Conservation (phyloP, 768 basidiomycete species). For the Mycena haematopus region DNA sequence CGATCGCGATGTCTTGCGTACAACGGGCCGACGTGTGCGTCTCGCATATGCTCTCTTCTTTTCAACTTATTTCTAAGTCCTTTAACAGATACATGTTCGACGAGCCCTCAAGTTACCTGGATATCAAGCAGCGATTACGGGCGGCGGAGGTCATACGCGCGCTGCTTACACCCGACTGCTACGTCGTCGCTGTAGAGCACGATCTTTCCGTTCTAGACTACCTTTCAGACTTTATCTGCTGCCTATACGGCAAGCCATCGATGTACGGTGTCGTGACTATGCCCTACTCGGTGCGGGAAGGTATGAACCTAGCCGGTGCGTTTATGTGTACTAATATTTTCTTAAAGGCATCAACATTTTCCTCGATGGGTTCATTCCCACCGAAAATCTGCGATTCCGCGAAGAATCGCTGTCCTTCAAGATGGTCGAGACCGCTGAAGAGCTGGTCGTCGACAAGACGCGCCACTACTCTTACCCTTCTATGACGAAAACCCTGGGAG, state of each 20-base stretch:
- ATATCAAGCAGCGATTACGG: slow-evolving; percentile 92
- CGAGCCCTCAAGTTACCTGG: slow-evolving; percentile 97
- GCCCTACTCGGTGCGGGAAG: slow-evolving; percentile 98
- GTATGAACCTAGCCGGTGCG: slow-evolving; percentile 44
- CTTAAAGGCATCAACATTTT: slow-evolving; percentile 95
- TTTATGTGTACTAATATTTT: slow-evolving; percentile 6
- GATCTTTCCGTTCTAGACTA: slow-evolving; percentile 98
- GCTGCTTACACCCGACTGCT: slow-evolving; percentile 81
- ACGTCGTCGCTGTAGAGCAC: slow-evolving; percentile 98
- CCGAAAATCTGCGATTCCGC: slow-evolving; percentile 97
- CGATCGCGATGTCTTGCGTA: slow-evolving; percentile 96
- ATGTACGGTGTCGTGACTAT: slow-evolving; percentile 99
- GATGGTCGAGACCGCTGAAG: slow-evolving; percentile 96
- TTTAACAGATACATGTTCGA: slow-evolving; percentile 92
- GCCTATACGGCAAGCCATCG: slow-evolving; percentile 95
- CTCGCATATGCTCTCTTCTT: background rate
- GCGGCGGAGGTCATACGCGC: slow-evolving; percentile 95
- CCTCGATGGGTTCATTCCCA: slow-evolving; percentile 97
- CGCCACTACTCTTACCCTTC: slow-evolving; percentile 90
- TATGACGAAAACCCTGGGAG: slow-evolving; percentile 96
- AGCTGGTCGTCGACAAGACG: slow-evolving; percentile 84
- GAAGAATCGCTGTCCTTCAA: slow-evolving; percentile 96
- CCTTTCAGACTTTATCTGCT: slow-evolving; percentile 97
- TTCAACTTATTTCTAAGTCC: slow-evolving; percentile 9
- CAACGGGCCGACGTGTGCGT: slow-evolving; percentile 94